Evolutionary conservation across 495 filamentous ascomycete species (phyloP), one percentile per base, ranked within the genome.

Genomic region (Trypethelium eluteriae): DNA sequence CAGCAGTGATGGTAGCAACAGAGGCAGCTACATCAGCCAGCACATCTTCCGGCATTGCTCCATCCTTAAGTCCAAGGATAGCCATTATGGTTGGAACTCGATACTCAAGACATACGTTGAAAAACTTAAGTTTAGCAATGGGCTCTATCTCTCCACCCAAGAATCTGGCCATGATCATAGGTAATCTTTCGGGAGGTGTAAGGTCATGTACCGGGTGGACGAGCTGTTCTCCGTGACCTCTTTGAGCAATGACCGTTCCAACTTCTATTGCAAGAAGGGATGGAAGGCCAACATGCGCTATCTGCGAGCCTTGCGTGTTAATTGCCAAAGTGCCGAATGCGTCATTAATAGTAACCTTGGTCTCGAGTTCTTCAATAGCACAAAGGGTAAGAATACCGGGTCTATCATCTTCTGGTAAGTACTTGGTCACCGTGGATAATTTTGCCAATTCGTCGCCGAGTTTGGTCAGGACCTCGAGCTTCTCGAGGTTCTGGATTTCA

Each of bases 61-160:
- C 82, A n/a, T 86, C 84, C 9, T 81, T 78, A 1, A 93, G 78
- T 2, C 85, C 87, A 44, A 95, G 81, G 14, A 95, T 79, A 53
- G 89, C 89, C 79, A 94, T 89, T 3, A 96, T 72, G 6, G 88
- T 90, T 2, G 90, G 81, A 11, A 97, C 86, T 7, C 86, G 86
- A 75, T 99, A 98, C 69, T 99, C 95, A 25, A 89, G 71, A 63
- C 86, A 86, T 12, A 96, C 64, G 68, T 93, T 90, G 75, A 88
- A 86, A 38, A 97, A 74, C 74, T 95, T 95, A 67, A 97, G 72
- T 74, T 93, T 96, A 64, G 96, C 78, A 12, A 91, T 87, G 0
- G 95, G 92, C 65, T 97, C 93, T 78, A 95, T 90, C 71, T 97
- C 95, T 74, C 97, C 92, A 0, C 90, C 90, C 63, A 99, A 88